phyloP scores from a whole-genome alignment of 1,139 yeast genomes.

The Trichomonascaceae sp. region DNA sequence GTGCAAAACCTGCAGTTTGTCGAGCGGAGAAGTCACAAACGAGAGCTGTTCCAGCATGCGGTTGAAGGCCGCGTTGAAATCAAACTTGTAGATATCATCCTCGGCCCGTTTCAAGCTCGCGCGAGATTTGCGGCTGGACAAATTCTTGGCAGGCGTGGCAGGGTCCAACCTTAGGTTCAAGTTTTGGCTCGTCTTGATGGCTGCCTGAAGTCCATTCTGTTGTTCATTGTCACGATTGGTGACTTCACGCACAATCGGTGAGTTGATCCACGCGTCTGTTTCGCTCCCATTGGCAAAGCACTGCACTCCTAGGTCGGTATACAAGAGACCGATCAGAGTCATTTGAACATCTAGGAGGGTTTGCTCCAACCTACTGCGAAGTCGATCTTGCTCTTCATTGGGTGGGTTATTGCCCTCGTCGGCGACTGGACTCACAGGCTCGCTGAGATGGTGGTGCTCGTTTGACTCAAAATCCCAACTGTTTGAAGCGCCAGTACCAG shows the following conservation, averaged over 20 bases:
- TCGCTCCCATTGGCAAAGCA: slow-evolving; percentile 22
- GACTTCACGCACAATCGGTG: slow-evolving; percentile 13
- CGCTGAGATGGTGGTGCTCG: too few relatives aligned
- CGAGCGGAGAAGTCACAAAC: slow-evolving; percentile 20
- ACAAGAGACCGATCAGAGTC: slow-evolving; percentile 18
- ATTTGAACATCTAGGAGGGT: slow-evolving; percentile 17
- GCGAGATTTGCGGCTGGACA: not conserved
- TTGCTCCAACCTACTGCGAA: slow-evolving; percentile 14
- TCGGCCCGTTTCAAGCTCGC: slow-evolving; percentile 2
- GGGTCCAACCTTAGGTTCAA: slow-evolving; percentile 8
- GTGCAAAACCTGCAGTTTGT: slow-evolving; percentile 17
- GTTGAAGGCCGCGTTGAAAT: slow-evolving; percentile 19
- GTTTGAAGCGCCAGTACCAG: not conserved
- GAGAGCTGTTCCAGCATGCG: slow-evolving; percentile 16
- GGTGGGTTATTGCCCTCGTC: too few relatives aligned
- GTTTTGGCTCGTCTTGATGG: slow-evolving; percentile 11
- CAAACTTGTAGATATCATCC: slow-evolving; percentile 8
- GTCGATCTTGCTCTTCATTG: slow-evolving; percentile 10
- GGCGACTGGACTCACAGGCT: too few relatives aligned
- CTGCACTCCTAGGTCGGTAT: slow-evolving; percentile 19
- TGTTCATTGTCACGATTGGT: slow-evolving; percentile 9
- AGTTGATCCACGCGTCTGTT: slow-evolving; percentile 20
- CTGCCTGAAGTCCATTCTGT: slow-evolving; percentile 9
- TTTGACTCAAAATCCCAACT: too few relatives aligned
- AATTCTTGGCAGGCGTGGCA: slow-evolving; percentile 10